Evolutionary conservation across 2,329 filamentous ascomycete genomes (phyloP), one percentile per base, ranked within the genome.

Genomic region (Nectriaceae sp.): DNA sequence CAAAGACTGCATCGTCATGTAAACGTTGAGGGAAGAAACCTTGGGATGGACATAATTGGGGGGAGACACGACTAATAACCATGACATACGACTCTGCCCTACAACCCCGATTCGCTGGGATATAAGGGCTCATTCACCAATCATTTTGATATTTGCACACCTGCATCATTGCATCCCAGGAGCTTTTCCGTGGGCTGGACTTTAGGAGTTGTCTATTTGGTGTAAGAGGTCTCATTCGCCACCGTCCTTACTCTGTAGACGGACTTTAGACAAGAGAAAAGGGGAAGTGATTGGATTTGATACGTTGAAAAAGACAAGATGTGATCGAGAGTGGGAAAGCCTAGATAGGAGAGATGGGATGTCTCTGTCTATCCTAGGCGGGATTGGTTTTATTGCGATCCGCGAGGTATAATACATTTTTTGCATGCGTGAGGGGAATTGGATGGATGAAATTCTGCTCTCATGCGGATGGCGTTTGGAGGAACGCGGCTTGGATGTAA

Each of bases 1-100:
- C 49, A 82, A 80, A 66, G 77, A 82, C 44, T 84, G 80, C 62
- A 65, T 77, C 47, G 72, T 84, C 56, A 84, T 84, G 80, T 84
- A 63, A 42, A 36, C n/a, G 22, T 42, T 43, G 39, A 50, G 31
- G 52, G 41, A 31, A 20, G 13, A 18, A 37, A 33, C 18, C 44
- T 43, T 40, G 18, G 36, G 13, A 33, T 31, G 48, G 46, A 29
- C 33, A 24, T 47, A 55, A 54, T 47, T 46, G 49, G 44, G 36
- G 47, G 48, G 46, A 43, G 47, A 47, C 44, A 56, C 51, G 57
- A 57, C 50, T 55, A 58, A 60, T 57, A 43, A 53, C 49, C n/a
- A n/a, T n/a, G n/a, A n/a, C n/a, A n/a, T 46, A 53, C 58, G 46
- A 49, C 8, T 21, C 31, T 47, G 39, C 37, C 20, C 41, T 37